Conservation (phyloP, 2,329 filamentous ascomycete genomes). For the Pestalotiopsis sp. region DNA sequence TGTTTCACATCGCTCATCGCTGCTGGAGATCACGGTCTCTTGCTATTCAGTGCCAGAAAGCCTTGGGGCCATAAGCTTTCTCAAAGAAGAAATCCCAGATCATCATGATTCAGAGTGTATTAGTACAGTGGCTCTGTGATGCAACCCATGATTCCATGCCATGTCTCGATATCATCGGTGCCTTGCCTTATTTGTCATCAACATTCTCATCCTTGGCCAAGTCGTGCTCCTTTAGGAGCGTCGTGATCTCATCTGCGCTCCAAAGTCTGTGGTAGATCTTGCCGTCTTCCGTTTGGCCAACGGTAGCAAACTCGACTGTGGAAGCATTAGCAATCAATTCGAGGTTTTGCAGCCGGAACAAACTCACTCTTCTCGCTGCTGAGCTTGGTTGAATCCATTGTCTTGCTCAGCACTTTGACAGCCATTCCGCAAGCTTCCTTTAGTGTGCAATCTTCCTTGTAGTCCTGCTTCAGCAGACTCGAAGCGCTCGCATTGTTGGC, state of each 20-base stretch:
- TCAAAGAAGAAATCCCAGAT: background rate
- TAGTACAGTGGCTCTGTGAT: constrained; percentile 18
- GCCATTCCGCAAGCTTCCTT: constrained; percentile 97
- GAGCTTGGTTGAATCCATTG: constrained; percentile 98
- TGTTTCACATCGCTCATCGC: background rate
- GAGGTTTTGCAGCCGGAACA: background rate
- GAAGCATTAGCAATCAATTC: constrained; percentile 23
- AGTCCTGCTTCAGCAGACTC: constrained; percentile 97
- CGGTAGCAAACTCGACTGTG: constrained; percentile 94
- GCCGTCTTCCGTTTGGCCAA: constrained; percentile 91
- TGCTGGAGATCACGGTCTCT: background rate
- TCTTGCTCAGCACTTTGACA: constrained; percentile 99
- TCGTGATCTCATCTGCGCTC: constrained; percentile 95
- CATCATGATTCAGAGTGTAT: constrained; percentile 15
- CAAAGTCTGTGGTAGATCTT: constrained; percentile 98
- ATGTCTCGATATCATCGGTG: background rate
- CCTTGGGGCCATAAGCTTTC: background rate
- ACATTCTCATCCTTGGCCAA: constrained; percentile 82
- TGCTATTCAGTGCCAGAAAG: background rate
- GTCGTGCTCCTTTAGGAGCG: constrained; percentile 91
- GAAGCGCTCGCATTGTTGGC: constrained; percentile 98
- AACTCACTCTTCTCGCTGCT: constrained; percentile 97
- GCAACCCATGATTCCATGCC: constrained; percentile 10
- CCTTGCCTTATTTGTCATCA: constrained; percentile 60
- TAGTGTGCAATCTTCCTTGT: constrained; percentile 96